Base-by-base conservation (phyloP, 768 basidiomycete species). In the Paxillus ammoniavirescens region DNA sequence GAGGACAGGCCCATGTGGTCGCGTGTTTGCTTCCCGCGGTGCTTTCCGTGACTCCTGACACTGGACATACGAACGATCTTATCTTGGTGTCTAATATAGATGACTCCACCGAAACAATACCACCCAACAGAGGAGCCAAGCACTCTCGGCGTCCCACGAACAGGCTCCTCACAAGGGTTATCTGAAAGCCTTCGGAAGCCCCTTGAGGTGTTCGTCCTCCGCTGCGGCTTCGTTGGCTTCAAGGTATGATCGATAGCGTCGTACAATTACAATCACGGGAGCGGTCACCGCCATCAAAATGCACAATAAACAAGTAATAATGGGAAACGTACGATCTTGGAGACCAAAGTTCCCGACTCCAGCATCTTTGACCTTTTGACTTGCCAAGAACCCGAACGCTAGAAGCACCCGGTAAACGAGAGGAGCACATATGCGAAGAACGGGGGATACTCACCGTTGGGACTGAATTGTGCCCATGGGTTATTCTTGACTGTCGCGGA, bases 261-360 rank as follows among this genome's bases (percentile, higher is more conserved):
- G 71, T 55, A 76, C 76, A 67, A 83, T 73, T 55, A 76, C 76
- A 67, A 83, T 73, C 30, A 77, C 59, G 23, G 82, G 78, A 4
- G 75, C 68, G 21, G 77, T 52, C 4, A 76, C 77, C 53, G 75
- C 80, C 57, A 78, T 77, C 45, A 81, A 71, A 38, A 85, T 82
- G 68, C 84, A 87, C 54, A 93, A 84, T 13, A 75, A 79, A n/a
- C n/a, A n/a, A n/a, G 21, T 21, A 21, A 21, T 3, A 21, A 3
- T 21, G 8, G 12, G 1, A 2, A 4, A 40, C 60, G 2, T 42
- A 70, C 70, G 78, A 60, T 85, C 83, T 52, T 66, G 68, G 6
- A 84, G 60, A 7, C 83, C 82, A 0, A 77, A 64, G 61, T 84
- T 84, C 23, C 68, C 72, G 10, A 75, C 55, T 2, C 75, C 75